phyloP scores from a whole-genome alignment of 164 flowering plant genomes.

The Chimonanthus praecox region DNA sequence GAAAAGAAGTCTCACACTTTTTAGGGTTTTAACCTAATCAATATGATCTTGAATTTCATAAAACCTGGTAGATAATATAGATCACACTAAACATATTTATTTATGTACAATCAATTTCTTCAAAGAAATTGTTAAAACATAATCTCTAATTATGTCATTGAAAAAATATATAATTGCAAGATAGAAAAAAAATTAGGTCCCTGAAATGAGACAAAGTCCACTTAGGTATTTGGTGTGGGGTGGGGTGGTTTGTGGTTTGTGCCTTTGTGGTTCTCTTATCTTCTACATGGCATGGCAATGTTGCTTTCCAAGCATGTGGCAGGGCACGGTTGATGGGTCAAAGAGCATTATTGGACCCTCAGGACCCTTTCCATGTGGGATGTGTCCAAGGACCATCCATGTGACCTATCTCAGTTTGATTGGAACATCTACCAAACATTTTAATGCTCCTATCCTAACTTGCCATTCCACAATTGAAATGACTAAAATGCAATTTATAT shows the following conservation, averaged over 20 bases:
- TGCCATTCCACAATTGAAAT: not conserved
- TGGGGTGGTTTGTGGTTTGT: not conserved
- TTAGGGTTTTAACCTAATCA: not conserved
- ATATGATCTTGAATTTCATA: not conserved
- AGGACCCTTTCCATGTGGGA: slow-evolving; percentile 3
- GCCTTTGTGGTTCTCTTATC: not conserved
- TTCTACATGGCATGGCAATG: not conserved
- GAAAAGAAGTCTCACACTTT: too few species aligned
- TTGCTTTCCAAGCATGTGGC: not conserved
- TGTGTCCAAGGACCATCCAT: not conserved
- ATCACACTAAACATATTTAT: not conserved
- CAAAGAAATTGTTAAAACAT: not conserved
- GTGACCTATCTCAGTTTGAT: slow-evolving; percentile 2
- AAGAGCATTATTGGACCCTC: not conserved
- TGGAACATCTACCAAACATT: not conserved
- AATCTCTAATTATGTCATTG: not conserved
- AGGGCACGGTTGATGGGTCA: not conserved
- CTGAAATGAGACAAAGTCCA: not conserved
- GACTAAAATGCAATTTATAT: not conserved
- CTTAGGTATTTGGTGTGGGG: not conserved
- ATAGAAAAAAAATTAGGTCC: not conserved
- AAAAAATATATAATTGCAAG: not conserved
- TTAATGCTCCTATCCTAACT: not conserved
- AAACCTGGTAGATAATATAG: not conserved
- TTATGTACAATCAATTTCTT: not conserved